Conservation (phyloP, 2,329 filamentous ascomycete genomes). For the Chaetomium sp. region DNA sequence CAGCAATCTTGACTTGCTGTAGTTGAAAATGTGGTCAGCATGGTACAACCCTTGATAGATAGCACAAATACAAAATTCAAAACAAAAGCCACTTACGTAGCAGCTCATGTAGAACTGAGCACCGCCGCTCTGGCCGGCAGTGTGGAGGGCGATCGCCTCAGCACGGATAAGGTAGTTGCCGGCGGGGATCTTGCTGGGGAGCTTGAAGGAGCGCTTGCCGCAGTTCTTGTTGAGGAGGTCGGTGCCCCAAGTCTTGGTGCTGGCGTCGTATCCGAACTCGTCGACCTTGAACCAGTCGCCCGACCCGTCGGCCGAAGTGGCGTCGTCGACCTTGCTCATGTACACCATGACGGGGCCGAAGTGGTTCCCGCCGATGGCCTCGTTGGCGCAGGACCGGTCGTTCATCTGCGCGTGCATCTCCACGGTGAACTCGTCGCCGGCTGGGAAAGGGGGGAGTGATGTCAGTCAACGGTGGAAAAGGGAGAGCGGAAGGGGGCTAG, state of each 20-base stretch:
- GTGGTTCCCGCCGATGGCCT: conserved; percentile 58
- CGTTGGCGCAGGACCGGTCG: conserved; percentile 49
- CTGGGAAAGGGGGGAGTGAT: conserved; percentile 32
- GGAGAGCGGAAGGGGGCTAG: background rate
- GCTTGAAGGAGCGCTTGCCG: conserved; percentile 42
- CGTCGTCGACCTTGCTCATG: conserved; percentile 53
- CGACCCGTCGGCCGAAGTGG: conserved; percentile 47
- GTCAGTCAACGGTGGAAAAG: background rate
- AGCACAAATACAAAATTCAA: too few relatives aligned
- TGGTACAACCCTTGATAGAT: background rate
- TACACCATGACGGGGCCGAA: conserved; percentile 58
- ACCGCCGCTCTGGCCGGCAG: conserved; percentile 37
- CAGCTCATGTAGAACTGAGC: conserved; percentile 37
- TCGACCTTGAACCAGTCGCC: conserved; percentile 36
- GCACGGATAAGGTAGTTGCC: conserved; percentile 50
- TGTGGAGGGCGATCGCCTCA: conserved; percentile 50
- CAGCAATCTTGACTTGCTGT: conserved; percentile 50
- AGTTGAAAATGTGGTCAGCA: conserved; percentile 1
- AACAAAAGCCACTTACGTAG: conserved; percentile 34
- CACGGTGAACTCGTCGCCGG: conserved; percentile 51
- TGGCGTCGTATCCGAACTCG: conserved; percentile 51
- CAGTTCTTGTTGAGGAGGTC: conserved; percentile 37
- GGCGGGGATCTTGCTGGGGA: conserved; percentile 45
- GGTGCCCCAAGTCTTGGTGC: conserved; percentile 48
- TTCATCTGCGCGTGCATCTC: conserved; percentile 53